phyloP scores from a whole-genome alignment of 257 asterid genomes.

The Solanum lycopersicoides region DNA sequence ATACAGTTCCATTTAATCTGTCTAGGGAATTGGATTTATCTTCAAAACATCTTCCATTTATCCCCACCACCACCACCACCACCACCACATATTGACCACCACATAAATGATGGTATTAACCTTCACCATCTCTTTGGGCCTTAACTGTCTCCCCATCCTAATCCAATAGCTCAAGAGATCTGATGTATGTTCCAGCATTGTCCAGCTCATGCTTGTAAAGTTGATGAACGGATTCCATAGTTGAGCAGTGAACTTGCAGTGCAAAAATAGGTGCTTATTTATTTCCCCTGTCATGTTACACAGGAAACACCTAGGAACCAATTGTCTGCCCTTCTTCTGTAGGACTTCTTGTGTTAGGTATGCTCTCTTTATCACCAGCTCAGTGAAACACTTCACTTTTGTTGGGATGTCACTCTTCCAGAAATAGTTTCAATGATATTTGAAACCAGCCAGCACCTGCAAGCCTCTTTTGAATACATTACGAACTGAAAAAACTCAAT shows the following conservation, averaged over 20 bases:
- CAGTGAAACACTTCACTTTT: background rate
- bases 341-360: background rate
- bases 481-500: background rate
- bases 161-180: background rate
- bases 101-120: background rate
- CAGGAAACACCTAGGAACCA: background rate
- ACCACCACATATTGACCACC: background rate
- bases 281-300: background rate
- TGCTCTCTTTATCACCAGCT: background rate
- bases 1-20: background rate
- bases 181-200: background rate
- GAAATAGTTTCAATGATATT: background rate
- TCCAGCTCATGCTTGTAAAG: background rate
- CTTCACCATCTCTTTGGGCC: background rate
- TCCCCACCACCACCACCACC: too few relatives aligned
- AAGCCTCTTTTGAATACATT: background rate
- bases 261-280: background rate
- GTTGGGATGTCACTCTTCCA: background rate
- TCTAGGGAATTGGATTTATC: background rate
- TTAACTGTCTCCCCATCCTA: background rate
- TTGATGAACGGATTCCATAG: background rate
- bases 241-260: background rate
- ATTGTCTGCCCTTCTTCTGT: background rate
- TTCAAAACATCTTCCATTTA: background rate
- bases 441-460: background rate